Evolutionary conservation across 2,329 filamentous ascomycete genomes (phyloP), one percentile per base, ranked within the genome.

Genomic region (Exophiala aquamarina): DNA sequence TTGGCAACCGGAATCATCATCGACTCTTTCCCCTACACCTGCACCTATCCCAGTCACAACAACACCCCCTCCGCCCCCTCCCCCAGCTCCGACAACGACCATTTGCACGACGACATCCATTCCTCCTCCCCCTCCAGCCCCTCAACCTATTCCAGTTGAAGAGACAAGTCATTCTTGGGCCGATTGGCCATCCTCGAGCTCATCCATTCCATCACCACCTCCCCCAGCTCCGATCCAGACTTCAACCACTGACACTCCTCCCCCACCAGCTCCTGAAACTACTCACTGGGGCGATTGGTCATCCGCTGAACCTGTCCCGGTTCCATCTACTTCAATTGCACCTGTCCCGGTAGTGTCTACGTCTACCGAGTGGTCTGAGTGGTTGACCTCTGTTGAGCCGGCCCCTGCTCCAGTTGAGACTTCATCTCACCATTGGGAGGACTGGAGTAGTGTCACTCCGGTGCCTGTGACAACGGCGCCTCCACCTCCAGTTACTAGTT

Each of bases 331-430:
- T 21, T 21, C 36, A 11, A n/a, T 18, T 9, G 39, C 35, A 33
- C 28, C 47, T 42, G 32, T 23, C 40, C 47, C 49, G 38, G 31
- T 26, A 17, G 41, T 48, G 44, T 41, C 49, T 46, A 28, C 50
- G 36, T 44, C 15, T 31, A 42, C 44, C 7, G 11, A 19, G 11
- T 37, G 35, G 35, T 8, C 4, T 4, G 35, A 37, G 7, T 37
- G 35, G 35, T 37, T 29, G 29, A 36, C 39, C 4, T 21, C 39
- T 17, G 39, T 42, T n/a, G 26, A 10, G 21, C 39, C 46, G 41
- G 11, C 38, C 18, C 41, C 44, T 4, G 33, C 23, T 8, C 41
- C 41, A 14, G 34, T 38, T 13, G 19, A 29, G 32, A 37, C 42
- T 15, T 19, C 32, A 5, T 29, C 21, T 33, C 39, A 42, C 4